Evolutionary conservation across 345 rosid species (phyloP).

Genomic region (Acer saccharum): DNA sequence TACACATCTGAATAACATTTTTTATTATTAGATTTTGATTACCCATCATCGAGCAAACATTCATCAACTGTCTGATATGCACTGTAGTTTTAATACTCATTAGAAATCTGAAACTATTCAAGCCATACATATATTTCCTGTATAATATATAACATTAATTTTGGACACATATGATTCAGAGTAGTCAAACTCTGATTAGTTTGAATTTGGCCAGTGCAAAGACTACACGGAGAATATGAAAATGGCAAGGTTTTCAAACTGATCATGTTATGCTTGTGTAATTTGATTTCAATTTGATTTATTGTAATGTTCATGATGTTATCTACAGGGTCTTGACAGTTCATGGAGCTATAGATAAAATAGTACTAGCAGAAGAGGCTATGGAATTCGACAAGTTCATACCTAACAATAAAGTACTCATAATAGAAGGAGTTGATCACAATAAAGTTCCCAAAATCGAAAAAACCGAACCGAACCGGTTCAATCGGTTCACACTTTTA

Average conservation of each 20-base stretch:
- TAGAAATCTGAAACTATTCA: background rate
- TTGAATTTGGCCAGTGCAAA: background rate
- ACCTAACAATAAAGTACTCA: constrained; percentile 57
- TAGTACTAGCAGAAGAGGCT: constrained; percentile 69
- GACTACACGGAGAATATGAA: background rate
- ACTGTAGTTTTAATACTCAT: background rate
- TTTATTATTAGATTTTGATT: background rate
- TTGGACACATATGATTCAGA: too few species aligned
- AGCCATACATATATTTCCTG: background rate
- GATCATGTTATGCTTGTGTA: background rate
- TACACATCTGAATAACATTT: background rate
- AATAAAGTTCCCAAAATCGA: too few species aligned
- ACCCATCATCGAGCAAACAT: background rate
- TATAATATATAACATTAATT: background rate
- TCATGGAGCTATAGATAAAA: constrained; percentile 69
- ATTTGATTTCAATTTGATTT: background rate
- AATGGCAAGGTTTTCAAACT: too few species aligned
- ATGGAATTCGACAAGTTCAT: constrained; percentile 62
- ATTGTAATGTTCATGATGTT: background rate
- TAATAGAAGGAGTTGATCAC: constrained; percentile 85
- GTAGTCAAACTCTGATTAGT: too few species aligned
- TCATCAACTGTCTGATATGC: background rate
- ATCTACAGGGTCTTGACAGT: constrained; percentile 73
- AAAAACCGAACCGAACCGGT: too few species aligned
- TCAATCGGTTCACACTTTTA: too few species aligned